These are phyloP conservation scores for Parathielavia hyrcaniae DNA, from an alignment of 495 filamentous ascomycete genomes.

Conservation along the genomic window DNA sequence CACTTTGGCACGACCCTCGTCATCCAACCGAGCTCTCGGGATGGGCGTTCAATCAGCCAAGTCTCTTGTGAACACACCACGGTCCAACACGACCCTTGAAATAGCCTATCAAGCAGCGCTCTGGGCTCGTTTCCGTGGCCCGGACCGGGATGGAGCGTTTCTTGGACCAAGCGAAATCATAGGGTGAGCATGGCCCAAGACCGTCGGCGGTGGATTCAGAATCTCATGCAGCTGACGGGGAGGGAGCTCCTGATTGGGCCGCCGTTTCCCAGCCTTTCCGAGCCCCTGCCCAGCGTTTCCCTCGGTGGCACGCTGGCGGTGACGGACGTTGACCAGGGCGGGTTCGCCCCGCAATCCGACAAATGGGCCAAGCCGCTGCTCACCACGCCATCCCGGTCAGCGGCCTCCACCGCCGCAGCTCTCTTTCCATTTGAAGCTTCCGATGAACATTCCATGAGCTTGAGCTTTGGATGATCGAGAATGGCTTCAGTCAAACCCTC, in stretches of 20 bases:
- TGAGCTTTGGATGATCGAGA: too few relatives aligned
- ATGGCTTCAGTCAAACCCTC: too few relatives aligned
- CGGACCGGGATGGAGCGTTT: constrained; percentile 9
- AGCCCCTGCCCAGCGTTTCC: background rate
- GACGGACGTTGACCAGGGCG: background rate
- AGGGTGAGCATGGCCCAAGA: constrained; percentile 15
- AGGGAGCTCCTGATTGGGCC: constrained; percentile 11
- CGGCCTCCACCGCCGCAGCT: too few relatives aligned
- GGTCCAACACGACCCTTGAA: constrained; percentile 4
- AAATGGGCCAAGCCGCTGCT: background rate
- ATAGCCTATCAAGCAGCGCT: background rate
- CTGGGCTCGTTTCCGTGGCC: background rate
- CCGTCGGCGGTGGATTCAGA: constrained; percentile 23
- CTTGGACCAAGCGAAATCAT: constrained; percentile 21
- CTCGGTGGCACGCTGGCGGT: background rate
- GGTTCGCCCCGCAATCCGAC: background rate
- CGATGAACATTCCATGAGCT: too few relatives aligned
- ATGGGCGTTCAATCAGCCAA: constrained; percentile 13
- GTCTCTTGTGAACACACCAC: constrained; percentile 7
- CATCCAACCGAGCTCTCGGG: constrained; percentile 22
- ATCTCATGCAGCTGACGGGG: constrained; percentile 12
- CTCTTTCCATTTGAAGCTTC: too few relatives aligned
- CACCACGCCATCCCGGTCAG: too few relatives aligned
- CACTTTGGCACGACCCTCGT: constrained; percentile 3
- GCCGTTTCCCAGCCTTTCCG: constrained; percentile 13